A percentile compares a stretch with the other conserved stretches of the same genome.
These are phyloP conservation scores for Arachis stenosperma DNA, from an alignment of 306 rosid species.

Conservation along the genomic window DNA sequence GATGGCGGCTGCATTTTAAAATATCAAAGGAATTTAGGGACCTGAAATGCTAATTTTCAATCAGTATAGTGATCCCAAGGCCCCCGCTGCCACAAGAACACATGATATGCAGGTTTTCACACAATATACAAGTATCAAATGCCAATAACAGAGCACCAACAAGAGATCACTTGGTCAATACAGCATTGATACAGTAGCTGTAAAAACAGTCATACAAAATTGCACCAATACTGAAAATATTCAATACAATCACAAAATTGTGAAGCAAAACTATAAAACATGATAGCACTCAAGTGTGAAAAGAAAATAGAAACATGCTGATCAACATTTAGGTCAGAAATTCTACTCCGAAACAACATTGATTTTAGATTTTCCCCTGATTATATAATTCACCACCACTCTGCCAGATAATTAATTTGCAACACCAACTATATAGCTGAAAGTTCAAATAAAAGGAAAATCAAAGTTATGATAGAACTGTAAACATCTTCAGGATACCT, in stretches of 20 bases:
- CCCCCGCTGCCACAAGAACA: neutral
- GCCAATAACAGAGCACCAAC: neutral
- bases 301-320: conserved; percentile 7
- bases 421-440: neutral
- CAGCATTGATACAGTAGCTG: conserved; percentile 1
- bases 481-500: neutral
- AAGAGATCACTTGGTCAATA: neutral
- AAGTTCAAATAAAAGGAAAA: conserved; percentile 1
- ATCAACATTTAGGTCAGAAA: neutral
- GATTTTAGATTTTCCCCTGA: neutral
- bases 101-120: conserved; percentile 11
- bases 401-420: neutral
- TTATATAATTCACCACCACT: neutral
- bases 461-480: neutral
- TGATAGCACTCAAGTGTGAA: neutral
- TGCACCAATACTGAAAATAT: neutral
- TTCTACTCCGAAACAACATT: conserved; percentile 2
- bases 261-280: conserved; percentile 11
- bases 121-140: neutral
- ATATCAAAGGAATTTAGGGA: conserved; percentile 20
- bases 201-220: neutral
- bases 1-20: conserved; percentile 64
- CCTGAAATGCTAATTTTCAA: neutral
- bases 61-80: neutral
- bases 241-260: conserved; percentile 17